Percentiles rank a stretch among this genome's conserved stretches.
phyloP scores from a whole-genome alignment of 768 basidiomycete genomes.

The Rhodotorula paludigena region DNA sequence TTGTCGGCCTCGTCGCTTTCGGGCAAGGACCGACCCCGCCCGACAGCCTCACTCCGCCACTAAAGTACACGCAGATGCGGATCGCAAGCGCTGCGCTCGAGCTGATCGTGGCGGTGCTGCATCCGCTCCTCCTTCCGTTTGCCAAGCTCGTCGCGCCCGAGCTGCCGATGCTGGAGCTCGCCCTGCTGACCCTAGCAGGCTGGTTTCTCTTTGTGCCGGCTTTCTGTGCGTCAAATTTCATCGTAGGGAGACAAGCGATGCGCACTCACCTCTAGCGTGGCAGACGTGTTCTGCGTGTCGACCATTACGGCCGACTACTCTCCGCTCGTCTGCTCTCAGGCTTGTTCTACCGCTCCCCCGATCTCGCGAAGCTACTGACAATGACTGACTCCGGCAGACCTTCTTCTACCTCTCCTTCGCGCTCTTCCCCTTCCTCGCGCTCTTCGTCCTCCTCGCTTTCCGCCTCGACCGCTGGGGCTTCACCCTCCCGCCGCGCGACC shows the following conservation, averaged over 20 bases:
- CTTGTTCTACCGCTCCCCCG: neutral
- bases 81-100: slow-evolving; percentile 1
- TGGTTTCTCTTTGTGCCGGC: slow-evolving; percentile 8
- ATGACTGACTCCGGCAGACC: neutral
- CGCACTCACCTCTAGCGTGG: too few species aligned
- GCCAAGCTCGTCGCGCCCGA: slow-evolving; percentile 5
- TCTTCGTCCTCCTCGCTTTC: slow-evolving; percentile 43
- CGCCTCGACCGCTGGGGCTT: slow-evolving; percentile 24
- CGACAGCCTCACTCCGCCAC: neutral
- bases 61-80: slow-evolving; percentile 2
- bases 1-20: slow-evolving; percentile 7
- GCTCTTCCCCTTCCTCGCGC: slow-evolving; percentile 22
- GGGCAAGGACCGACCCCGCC: neutral
- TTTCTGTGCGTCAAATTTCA: slow-evolving; percentile 14
- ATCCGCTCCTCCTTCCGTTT: slow-evolving; percentile 6
- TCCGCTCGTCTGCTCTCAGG: slow-evolving; percentile 3
- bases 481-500: neutral
- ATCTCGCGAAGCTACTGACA: neutral
- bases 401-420: slow-evolving; percentile 22
- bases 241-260: too few species aligned
- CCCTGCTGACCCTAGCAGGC: neutral
- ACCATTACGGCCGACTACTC: slow-evolving; percentile 10
- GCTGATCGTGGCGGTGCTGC: slow-evolving; percentile 37
- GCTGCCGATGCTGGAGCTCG: neutral
- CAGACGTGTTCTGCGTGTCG: slow-evolving; percentile 13